Base-by-base conservation (phyloP, 352 stramenopile genomes). In the Phytophthora agathidicida region DNA sequence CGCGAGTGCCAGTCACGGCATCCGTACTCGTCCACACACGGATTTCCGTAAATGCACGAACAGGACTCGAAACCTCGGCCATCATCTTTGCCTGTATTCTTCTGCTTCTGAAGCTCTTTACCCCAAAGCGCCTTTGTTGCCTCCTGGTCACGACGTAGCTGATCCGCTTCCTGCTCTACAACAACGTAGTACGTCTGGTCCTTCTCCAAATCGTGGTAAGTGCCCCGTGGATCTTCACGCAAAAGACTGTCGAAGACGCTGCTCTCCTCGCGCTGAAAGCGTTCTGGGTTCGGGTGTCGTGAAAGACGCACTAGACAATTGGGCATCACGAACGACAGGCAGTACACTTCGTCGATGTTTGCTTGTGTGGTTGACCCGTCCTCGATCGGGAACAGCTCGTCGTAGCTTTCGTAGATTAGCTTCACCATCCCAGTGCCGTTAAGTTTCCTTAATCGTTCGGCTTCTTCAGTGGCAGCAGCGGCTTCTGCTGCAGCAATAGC, bases 31-130 rank as follows among this genome's bases (percentile, higher is more conserved):
- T 96, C 89, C 24, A 93, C 83, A 42, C 89, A 97, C 28, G 89
- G 89, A 62, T 96, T 96, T 2, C 89, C 88, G 37, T 96, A 94
- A 17, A 96, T 79, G 56, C 89, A 97, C 23, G 80, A 94, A 61
- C 89, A 97, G 17, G 65, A 86, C 66, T 97, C 89, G 45, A 94
- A 87, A 1, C 77, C 82, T 8, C 84, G 61, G 9, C 79, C 81
- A 39, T 93, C 83, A 30, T 83, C 68, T 45, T 86, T 76, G 20
- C 67, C 47, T 3, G 51, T 36, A 16, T 75, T 69, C 23, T 80
- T 52, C 16, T 80, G 39, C 11, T 65, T 46, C 44, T 80, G 63
- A 0, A 77, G 36, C 14, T 68, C 67, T 1, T 67, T 55, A 2
- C 51, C 60, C 70, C 74, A 90, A 30, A 79, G 75, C n/a, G 71